These are phyloP conservation scores for Neonectria ditissima DNA, from an alignment of 2,329 filamentous ascomycete species.

Conservation along the genomic window DNA sequence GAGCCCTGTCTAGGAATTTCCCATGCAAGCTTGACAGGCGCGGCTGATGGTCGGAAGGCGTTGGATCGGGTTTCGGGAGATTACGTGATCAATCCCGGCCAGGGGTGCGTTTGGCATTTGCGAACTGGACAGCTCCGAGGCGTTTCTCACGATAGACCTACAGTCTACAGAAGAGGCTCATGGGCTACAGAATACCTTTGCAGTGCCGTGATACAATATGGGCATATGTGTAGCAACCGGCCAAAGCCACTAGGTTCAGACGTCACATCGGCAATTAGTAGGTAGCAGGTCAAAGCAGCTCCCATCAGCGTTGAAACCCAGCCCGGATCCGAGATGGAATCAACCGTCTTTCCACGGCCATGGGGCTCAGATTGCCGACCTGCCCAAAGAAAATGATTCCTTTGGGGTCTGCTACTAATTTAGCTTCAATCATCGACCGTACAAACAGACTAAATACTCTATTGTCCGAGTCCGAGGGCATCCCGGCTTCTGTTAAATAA, in stretches of 20 bases:
- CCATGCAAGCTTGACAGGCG: constrained; percentile 15
- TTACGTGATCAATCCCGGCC: constrained; percentile 30
- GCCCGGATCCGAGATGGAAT: background rate
- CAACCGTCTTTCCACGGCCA: background rate
- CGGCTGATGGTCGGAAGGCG: constrained; percentile 17
- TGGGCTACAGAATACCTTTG: too few species aligned
- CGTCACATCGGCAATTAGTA: background rate
- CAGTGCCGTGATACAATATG: too few species aligned
- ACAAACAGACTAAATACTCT: too few species aligned
- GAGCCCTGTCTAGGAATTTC: constrained; percentile 37
- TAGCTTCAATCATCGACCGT: background rate
- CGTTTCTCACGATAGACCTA: background rate
- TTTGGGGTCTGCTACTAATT: background rate
- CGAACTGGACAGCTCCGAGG: too few species aligned
- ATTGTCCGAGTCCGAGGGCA: background rate
- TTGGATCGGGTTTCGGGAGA: constrained; percentile 20
- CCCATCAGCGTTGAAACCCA: background rate
- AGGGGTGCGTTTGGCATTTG: background rate
- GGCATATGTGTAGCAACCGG: background rate
- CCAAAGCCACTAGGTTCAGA: background rate
- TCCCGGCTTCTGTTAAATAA: background rate
- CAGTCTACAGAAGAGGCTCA: background rate
- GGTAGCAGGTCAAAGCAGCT: background rate
- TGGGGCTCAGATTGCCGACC: too few species aligned
- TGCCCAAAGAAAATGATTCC: too few species aligned